Base-by-base conservation (phyloP, 805 yeast species). In the Kuraishia capsulata region DNA sequence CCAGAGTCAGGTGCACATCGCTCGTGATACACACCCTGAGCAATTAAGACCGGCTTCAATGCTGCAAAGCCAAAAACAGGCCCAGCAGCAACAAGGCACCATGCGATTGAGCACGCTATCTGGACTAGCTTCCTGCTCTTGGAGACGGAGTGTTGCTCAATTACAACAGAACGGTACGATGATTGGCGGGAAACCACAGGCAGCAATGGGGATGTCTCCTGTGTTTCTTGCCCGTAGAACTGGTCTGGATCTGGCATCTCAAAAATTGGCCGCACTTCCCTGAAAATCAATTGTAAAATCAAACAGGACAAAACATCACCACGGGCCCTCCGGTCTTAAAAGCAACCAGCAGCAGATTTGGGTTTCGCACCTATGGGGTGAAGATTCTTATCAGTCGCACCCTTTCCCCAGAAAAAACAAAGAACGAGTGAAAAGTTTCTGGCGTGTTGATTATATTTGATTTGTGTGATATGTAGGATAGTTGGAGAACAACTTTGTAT, bases 51-150 rank as follows among this genome's bases (percentile, higher is more conserved):
- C 8, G 79, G 79, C 44, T 73, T 73, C 48, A 73, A 57, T 13
- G 79, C 79, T 5, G 79, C 79, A 57, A 73, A 73, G 4, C 79
- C 79, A 51, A 73, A 73, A 26, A 73, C 69, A 3, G 78, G 76
- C 4, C 79, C 79, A 3, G 76, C 78, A 4, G 77, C 69, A 20
- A 73, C 53, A 6, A 73, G 54, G 47, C 78, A 72, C 78, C 78
- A 73, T 14, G 61, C 42, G 17, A 72, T 70, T 17, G 79, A 77
- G 56, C 76, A 66, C 13, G 49, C 52, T 33, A 71, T 65, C 51
- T 73, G 79, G 17, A 51, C 26, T 8, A 65, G 28, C 42, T 69
- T 56, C 29, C 44, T 63, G 20, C 20, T 5, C 6, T 28, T 13
- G 6, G 31, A 28, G 14, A 28, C 31, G 6, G 31, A 6, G 14